These are phyloP conservation scores for Cladosporium phlei DNA, from an alignment of 2,329 filamentous ascomycete species.

Conservation along the genomic window DNA sequence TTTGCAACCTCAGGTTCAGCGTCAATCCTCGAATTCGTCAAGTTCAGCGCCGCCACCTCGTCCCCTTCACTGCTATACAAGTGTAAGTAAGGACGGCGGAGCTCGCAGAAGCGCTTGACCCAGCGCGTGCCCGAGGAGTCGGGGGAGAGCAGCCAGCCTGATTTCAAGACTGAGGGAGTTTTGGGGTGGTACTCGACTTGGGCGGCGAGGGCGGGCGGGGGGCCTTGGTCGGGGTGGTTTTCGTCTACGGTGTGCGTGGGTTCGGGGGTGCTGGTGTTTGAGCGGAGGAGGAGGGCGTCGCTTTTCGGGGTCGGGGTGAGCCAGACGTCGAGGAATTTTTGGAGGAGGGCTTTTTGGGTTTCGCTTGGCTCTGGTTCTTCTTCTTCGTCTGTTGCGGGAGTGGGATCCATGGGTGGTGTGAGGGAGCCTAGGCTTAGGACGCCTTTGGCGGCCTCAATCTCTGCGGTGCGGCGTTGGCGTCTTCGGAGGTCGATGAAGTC, in stretches of 20 bases:
- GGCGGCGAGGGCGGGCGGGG: slow-evolving; percentile 64
- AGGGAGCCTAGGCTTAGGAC: slow-evolving; percentile 43
- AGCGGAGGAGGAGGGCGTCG: slow-evolving; percentile 44
- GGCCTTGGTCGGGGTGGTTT: slow-evolving; percentile 24
- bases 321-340: slow-evolving; percentile 62
- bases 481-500: slow-evolving; percentile 76
- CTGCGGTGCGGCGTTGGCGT: slow-evolving; percentile 67
- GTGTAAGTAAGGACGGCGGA: slow-evolving; percentile 86
- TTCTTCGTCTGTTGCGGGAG: slow-evolving; percentile 16
- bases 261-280: slow-evolving; percentile 62
- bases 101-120: slow-evolving; percentile 88
- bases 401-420: slow-evolving; percentile 44
- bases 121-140: slow-evolving; percentile 74
- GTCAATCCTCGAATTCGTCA: slow-evolving; percentile 86
- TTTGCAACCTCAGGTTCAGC: slow-evolving; percentile 82
- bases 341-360: slow-evolving; percentile 40
- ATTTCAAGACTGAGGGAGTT: slow-evolving; percentile 68
- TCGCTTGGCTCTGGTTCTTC: slow-evolving; percentile 22
- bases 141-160: slow-evolving; percentile 78
- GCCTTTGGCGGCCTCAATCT: slow-evolving; percentile 71
- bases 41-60: slow-evolving; percentile 81
- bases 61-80: slow-evolving; percentile 85
- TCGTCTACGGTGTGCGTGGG: slow-evolving; percentile 46
- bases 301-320: slow-evolving; percentile 40
- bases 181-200: slow-evolving; percentile 74